These are phyloP conservation scores for Wickerhamiella vanderwaltii DNA, from an alignment of 805 yeast genomes.

Conservation along the genomic window DNA sequence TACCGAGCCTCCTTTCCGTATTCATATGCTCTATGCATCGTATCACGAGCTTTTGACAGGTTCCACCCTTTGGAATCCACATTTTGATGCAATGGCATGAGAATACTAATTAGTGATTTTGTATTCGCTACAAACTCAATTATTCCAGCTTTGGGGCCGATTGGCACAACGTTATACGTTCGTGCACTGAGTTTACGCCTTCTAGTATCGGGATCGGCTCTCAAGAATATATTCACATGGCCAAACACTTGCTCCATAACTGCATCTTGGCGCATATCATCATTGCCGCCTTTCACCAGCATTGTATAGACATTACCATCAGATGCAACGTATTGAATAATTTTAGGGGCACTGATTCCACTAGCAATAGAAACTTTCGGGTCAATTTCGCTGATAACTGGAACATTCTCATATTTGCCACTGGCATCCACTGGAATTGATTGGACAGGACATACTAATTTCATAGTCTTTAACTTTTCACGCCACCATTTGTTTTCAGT, in stretches of 20 bases:
- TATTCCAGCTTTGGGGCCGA: conserved; percentile 78
- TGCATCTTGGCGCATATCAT: conserved; percentile 89
- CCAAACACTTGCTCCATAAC: conserved; percentile 96
- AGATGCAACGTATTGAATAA: conserved; percentile 41
- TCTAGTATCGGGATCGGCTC: conserved; percentile 42
- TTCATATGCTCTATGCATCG: conserved; percentile 31
- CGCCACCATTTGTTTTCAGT: conserved; percentile 48
- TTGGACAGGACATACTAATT: conserved; percentile 59
- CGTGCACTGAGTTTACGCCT: conserved; percentile 50
- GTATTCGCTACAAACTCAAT: conserved; percentile 83
- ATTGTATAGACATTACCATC: conserved; percentile 49
- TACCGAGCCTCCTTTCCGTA: conserved; percentile 25
- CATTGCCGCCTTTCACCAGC: conserved; percentile 73
- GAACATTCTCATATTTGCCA: conserved; percentile 36
- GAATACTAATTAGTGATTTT: conserved; percentile 52
- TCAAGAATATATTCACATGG: conserved; percentile 61
- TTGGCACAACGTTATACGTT: conserved; percentile 81
- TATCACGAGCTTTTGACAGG: conserved; percentile 46
- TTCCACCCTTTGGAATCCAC: conserved; percentile 33
- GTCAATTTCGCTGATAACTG: conserved; percentile 37
- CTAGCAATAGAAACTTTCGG: conserved; percentile 52
- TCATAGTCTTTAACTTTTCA: conserved; percentile 31
- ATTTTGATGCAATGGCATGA: conserved; percentile 48
- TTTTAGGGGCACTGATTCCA: conserved; percentile 83
- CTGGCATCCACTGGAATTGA: conserved; percentile 33